Percentiles rank a stretch among this genome's conserved stretches.
Evolutionary conservation across 768 basidiomycete genomes (phyloP).

Genomic region (Termitomyces sp.): DNA sequence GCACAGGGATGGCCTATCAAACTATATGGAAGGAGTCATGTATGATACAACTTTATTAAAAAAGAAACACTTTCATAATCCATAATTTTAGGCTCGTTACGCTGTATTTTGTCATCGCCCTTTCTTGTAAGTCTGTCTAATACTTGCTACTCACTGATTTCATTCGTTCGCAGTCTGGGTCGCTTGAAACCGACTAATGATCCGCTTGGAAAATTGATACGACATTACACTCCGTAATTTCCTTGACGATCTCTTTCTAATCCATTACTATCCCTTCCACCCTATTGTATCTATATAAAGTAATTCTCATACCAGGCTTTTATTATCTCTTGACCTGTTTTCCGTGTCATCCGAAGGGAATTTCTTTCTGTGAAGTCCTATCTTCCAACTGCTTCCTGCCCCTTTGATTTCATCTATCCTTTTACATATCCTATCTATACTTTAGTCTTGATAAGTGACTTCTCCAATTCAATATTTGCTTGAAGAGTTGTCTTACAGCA

Average conservation of each 20-base stretch:
- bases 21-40: constrained; percentile 93
- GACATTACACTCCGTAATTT: neutral
- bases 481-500: neutral
- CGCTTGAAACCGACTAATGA: constrained; percentile 10
- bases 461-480: neutral
- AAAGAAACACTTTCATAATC: neutral
- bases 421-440: neutral
- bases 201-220: neutral
- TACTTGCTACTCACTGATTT: neutral
- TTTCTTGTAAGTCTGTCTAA: constrained; percentile 54
- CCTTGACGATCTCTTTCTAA: neutral
- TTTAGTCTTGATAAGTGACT: neutral
- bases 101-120: constrained; percentile 75
- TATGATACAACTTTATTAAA: constrained; percentile 11
- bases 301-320: neutral
- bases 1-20: constrained; percentile 72
- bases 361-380: neutral
- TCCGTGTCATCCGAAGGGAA: neutral
- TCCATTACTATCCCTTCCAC: neutral
- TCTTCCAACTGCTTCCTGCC: neutral
- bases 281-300: neutral
- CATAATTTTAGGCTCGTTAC: constrained; percentile 39
- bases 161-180: constrained; percentile 26
- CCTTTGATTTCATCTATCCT: neutral
- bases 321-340: neutral